Conservation (phyloP, 495 filamentous ascomycete genomes). For the Corynascus novoguineensis region DNA sequence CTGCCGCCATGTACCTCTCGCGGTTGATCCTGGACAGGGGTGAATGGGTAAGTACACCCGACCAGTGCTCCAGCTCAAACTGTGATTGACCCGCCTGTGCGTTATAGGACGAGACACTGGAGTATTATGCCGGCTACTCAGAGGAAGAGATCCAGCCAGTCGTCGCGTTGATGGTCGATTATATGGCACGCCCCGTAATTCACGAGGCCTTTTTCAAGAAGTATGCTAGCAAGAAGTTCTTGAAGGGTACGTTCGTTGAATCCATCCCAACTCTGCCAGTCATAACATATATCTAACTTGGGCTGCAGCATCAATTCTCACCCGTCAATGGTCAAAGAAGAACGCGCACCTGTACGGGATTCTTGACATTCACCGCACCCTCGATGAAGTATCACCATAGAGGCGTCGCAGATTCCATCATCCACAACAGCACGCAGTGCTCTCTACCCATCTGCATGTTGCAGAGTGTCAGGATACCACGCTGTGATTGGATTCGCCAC, state of each 20-base stretch:
- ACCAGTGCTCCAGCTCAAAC: neutral
- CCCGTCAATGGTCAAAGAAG: constrained; percentile 89
- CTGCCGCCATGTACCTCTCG: constrained; percentile 90
- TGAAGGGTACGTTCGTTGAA: constrained; percentile 63
- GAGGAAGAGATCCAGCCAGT: constrained; percentile 91
- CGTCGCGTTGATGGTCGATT: constrained; percentile 90
- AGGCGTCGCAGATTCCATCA: neutral
- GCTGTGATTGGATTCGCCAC: constrained; percentile 30
- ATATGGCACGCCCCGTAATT: constrained; percentile 76
- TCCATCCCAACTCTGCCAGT: neutral
- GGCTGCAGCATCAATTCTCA: constrained; percentile 74
- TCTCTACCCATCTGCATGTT: constrained; percentile 10
- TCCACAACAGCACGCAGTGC: constrained; percentile 1
- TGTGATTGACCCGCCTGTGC: neutral
- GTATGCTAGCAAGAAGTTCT: constrained; percentile 96
- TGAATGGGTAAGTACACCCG: constrained; percentile 83
- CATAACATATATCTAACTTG: constrained; percentile 24
- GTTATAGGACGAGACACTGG: constrained; percentile 72
- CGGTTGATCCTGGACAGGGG: constrained; percentile 84
- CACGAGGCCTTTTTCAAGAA: constrained; percentile 99
- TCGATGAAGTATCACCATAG: constrained; percentile 39
- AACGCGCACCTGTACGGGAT: constrained; percentile 47
- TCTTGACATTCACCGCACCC: constrained; percentile 33
- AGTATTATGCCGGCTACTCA: constrained; percentile 87
- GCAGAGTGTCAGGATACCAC: constrained; percentile 28